Evolutionary conservation across 192 early-diverging fungal genomes (phyloP), one percentile per base, ranked within the genome.

Genomic region (Podila epicladia): DNA sequence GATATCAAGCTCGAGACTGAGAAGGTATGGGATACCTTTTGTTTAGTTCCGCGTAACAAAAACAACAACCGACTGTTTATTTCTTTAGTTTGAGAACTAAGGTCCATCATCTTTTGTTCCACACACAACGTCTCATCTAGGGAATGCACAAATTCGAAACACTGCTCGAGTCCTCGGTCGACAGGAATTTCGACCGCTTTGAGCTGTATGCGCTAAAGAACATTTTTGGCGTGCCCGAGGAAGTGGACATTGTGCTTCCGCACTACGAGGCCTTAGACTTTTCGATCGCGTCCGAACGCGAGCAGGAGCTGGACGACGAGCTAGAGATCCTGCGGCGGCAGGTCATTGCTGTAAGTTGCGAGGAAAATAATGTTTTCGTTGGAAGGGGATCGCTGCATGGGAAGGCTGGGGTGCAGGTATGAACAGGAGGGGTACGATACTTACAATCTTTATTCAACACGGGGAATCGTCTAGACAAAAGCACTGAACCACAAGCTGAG

Each of bases 161-260:
- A 31, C 73, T 95, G 32, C 79, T 95, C 15, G 94, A 95, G 72
- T 83, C 92, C 29, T 83, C 90, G 6, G 90, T 97, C 62, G 95
- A 95, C 74, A 91, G 91, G 69, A 87, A 90, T 70, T 95, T 95
- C 88, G 95, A 95, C 78, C 87, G 89, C 33, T 94, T 94, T 74
- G 94, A 97, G 72, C 79, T 95, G 11, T 95, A 93, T 68, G 87
- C 85, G 0, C 84, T 93, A 65, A 87, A 90, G 53, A 94, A 94
- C 51, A 85, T 95, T 65, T 94, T 97, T 55, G 85, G 84, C 38
- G 75, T 95, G 29, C 93, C 92, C 3, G 72, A 84, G 19, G 86
- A 89, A 67, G 69, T 90, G 17, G 73, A 73, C 45, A 80, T 92
- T 33, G 70, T 79, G 4, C 78, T 93, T 4, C 84, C 87, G 17